phyloP scores from a whole-genome alignment of 768 basidiomycete species.

The Leccinum fibrillosum region DNA sequence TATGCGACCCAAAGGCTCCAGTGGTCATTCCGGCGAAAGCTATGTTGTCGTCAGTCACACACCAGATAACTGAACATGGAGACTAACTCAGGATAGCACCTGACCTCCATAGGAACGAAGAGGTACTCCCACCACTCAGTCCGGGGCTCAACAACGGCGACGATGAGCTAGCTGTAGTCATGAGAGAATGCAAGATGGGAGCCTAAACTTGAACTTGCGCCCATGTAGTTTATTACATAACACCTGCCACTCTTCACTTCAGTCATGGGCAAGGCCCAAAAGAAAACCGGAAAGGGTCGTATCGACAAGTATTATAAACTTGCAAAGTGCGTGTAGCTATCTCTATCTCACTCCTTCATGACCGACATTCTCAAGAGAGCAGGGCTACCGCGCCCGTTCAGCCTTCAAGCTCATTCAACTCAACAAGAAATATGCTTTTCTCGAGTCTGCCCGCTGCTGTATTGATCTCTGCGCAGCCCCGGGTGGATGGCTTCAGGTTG shows the following conservation, averaged over 20 bases:
- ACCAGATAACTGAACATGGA: not conserved
- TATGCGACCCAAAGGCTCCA: slow-evolving; percentile 72
- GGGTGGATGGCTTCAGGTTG: slow-evolving; percentile 98
- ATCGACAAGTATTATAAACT: slow-evolving; percentile 97
- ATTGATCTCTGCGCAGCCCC: slow-evolving; percentile 99
- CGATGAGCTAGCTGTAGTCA: not conserved
- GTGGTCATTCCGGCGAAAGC: slow-evolving; percentile 51
- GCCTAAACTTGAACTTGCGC: not conserved
- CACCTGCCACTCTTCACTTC: not conserved
- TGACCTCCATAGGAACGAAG: slow-evolving; percentile 39
- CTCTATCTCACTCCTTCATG: not conserved
- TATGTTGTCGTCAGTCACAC: slow-evolving; percentile 10
- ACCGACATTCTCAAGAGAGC: slow-evolving; percentile 61
- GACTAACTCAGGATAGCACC: slow-evolving; percentile 41
- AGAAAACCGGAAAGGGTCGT: slow-evolving; percentile 95
- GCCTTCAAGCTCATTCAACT: slow-evolving; percentile 99
- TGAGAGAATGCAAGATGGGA: not conserved
- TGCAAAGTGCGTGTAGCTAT: slow-evolving; percentile 58
- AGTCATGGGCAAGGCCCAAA: slow-evolving; percentile 74
- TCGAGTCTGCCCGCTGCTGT: slow-evolving; percentile 85
- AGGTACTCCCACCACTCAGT: slow-evolving; percentile 6
- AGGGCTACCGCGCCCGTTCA: slow-evolving; percentile 98
- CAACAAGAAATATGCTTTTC: slow-evolving; percentile 95
- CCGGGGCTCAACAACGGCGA: slow-evolving; percentile 21
- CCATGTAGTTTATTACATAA: not conserved